phyloP scores from a whole-genome alignment of 306 rosid genomes.

The Lablab purpureus region DNA sequence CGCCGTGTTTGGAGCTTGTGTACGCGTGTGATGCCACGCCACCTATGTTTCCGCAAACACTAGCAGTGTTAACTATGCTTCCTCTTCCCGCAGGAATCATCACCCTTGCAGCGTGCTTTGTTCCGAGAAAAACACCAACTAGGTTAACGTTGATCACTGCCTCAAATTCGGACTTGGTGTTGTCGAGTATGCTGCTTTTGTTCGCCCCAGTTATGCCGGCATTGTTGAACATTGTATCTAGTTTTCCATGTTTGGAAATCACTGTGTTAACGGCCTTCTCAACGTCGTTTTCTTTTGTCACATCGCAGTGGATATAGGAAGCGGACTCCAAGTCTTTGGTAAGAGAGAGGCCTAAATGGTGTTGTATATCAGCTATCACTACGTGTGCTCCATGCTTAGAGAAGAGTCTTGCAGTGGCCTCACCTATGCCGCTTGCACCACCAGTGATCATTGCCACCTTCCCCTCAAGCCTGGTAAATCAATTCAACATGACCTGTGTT shows the following conservation, averaged over 20 bases:
- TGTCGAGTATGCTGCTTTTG: slow-evolving; percentile 45
- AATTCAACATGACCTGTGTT: too few species aligned
- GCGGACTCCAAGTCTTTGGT: slow-evolving; percentile 17
- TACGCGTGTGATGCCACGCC: slow-evolving; percentile 53
- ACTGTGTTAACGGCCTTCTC: slow-evolving; percentile 45
- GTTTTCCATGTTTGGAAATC: slow-evolving; percentile 52
- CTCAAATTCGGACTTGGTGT: slow-evolving; percentile 44
- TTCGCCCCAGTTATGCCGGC: slow-evolving; percentile 34
- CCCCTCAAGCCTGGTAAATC: slow-evolving; percentile 57
- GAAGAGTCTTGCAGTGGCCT: slow-evolving; percentile 56
- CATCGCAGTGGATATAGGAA: slow-evolving; percentile 61
- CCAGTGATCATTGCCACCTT: slow-evolving; percentile 70
- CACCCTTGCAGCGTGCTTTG: slow-evolving; percentile 59
- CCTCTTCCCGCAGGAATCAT: slow-evolving; percentile 55
- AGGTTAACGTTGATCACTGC: slow-evolving; percentile 51
- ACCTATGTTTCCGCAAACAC: slow-evolving; percentile 37
- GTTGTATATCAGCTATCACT: slow-evolving; percentile 58
- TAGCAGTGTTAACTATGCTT: slow-evolving; percentile 52
- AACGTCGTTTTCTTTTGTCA: slow-evolving; percentile 51
- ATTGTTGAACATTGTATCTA: slow-evolving; percentile 70
- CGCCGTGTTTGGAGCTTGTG: slow-evolving; percentile 57
- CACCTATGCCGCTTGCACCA: slow-evolving; percentile 65
- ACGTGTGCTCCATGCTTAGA: slow-evolving; percentile 59
- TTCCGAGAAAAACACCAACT: slow-evolving; percentile 52
- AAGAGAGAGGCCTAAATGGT: slow-evolving; percentile 48